Base-by-base conservation (phyloP, 208 protist species). In the Trypanosoma conorhini region DNA sequence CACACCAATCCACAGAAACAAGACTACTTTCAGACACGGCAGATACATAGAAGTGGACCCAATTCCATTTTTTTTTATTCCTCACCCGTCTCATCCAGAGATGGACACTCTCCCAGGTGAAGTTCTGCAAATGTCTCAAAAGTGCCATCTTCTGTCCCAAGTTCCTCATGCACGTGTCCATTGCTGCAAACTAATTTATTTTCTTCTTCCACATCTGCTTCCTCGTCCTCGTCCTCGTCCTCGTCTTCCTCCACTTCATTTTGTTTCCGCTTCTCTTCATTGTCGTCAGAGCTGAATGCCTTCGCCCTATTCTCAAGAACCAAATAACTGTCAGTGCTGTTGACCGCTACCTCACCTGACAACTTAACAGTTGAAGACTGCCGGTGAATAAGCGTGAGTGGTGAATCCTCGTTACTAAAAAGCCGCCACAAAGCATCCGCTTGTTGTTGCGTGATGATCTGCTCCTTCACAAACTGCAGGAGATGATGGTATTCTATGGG, bases 371-470 rank as follows among this genome's bases (percentile, higher is more conserved):
- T 40, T 28, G n/a, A 24, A 15, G 74, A 63, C 17, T 67, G 59
- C 19, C 66, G 54, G 50, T 50, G 62, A 19, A 76, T 30, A 4
- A 76, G 58, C 5, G 63, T 48, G 28, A 76, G 64, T 56, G 72
- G 72, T 10, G 72, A 67, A 13, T 58, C 59, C 17, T 51, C 74
- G 44, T 74, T 74, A 56, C 62, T 63, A 76, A 93, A 92, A 33
- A 96, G 89, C 44, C 81, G 44, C 88, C 91, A 96, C 52, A 96
- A 71, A 19, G 59, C 71, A 75, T 91, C 80, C 21, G 91, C 86
- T 66, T 96, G 88, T 28, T 54, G 54, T 22, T 79, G 61, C 4
- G 91, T 94, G 56, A 96, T 93, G 42, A 96, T 90, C 54, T 92
- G 80, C 24, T 87, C 87, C 61, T 89, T 76, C 0, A 85, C 83